These are phyloP conservation scores for Teunomyces atbi DNA, from an alignment of 805 yeast genomes.

Conservation along the genomic window DNA sequence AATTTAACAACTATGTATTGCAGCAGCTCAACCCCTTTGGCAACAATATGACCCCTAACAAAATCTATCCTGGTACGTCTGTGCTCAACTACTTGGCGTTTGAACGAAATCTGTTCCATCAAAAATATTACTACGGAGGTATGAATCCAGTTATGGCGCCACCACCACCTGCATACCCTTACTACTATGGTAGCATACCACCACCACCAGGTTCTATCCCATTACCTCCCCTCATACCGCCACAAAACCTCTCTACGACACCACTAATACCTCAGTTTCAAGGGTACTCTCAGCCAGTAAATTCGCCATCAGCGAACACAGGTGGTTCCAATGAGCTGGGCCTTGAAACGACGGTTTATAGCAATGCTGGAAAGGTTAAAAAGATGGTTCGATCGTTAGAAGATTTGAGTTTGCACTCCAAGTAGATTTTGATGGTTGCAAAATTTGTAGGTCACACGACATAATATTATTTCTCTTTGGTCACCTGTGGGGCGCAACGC, in stretches of 20 bases:
- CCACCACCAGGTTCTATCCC: background rate
- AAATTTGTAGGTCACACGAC: conserved; percentile 3
- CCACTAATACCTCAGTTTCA: background rate
- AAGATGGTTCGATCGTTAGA: conserved; percentile 26
- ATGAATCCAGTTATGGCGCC: background rate
- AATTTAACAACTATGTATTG: conserved; percentile 29
- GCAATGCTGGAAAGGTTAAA: conserved; percentile 29
- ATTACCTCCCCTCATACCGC: background rate
- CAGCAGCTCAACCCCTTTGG: conserved; percentile 21
- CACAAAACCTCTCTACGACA: conserved; percentile 1
- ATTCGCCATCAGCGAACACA: background rate
- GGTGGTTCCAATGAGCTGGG: background rate
- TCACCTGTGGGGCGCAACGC: background rate
- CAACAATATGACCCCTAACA: conserved; percentile 2
- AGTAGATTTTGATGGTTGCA: conserved; percentile 3
- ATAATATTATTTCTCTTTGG: background rate
- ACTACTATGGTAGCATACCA: conserved; percentile 7
- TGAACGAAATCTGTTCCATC: conserved; percentile 32
- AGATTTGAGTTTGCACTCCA: conserved; percentile 4
- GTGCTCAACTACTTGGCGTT: conserved; percentile 24
- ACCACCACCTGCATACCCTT: conserved; percentile 8
- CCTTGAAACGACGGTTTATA: conserved; percentile 1
- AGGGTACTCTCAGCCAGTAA: background rate
- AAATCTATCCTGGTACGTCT: conserved; percentile 10
- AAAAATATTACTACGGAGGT: conserved; percentile 27